Evolutionary conservation across 495 filamentous ascomycete genomes (phyloP).

Genomic region (Darksidea phi): DNA sequence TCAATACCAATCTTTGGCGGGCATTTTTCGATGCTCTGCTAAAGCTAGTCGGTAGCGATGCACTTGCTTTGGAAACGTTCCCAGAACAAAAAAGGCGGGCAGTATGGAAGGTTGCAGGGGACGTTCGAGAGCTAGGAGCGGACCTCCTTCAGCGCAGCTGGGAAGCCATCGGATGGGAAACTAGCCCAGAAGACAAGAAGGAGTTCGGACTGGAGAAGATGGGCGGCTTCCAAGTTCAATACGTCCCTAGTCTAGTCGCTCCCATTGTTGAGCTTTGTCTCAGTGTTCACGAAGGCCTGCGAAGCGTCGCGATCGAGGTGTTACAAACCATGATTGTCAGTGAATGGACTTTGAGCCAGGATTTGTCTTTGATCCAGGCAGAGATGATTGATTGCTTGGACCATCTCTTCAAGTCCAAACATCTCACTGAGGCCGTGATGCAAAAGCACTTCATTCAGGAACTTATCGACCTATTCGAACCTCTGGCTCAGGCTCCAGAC

Average conservation of each 20-base stretch:
- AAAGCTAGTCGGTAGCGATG: conserved; percentile 82
- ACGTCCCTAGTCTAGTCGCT: conserved; percentile 85
- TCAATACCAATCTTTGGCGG: conserved; percentile 92
- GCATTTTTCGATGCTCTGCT: conserved; percentile 86
- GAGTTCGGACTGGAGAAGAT: conserved; percentile 78
- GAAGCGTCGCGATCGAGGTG: conserved; percentile 86
- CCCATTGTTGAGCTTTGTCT: conserved; percentile 93
- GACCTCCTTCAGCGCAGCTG: conserved; percentile 79
- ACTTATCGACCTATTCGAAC: conserved; percentile 75
- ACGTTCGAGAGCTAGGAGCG: conserved; percentile 89
- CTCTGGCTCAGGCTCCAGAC: conserved; percentile 60
- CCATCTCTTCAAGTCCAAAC: conserved; percentile 82
- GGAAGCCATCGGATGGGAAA: conserved; percentile 98
- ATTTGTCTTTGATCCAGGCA: conserved; percentile 86
- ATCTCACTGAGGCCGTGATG: conserved; percentile 79
- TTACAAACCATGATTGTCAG: conserved; percentile 97
- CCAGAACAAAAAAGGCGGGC: conserved; percentile 94
- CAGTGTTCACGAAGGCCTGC: conserved; percentile 88
- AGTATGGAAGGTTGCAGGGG: conserved; percentile 98
- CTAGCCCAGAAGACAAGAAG: conserved; percentile 67
- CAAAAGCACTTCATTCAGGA: conserved; percentile 93
- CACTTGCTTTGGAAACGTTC: conserved; percentile 90
- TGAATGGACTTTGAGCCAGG: conserved; percentile 95
- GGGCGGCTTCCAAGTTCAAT: conserved; percentile 97
- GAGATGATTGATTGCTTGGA: conserved; percentile 97